Percentiles rank a stretch among this genome's conserved stretches.
phyloP scores from a whole-genome alignment of 2,329 filamentous ascomycete genomes.

The Cercospora sp. region DNA sequence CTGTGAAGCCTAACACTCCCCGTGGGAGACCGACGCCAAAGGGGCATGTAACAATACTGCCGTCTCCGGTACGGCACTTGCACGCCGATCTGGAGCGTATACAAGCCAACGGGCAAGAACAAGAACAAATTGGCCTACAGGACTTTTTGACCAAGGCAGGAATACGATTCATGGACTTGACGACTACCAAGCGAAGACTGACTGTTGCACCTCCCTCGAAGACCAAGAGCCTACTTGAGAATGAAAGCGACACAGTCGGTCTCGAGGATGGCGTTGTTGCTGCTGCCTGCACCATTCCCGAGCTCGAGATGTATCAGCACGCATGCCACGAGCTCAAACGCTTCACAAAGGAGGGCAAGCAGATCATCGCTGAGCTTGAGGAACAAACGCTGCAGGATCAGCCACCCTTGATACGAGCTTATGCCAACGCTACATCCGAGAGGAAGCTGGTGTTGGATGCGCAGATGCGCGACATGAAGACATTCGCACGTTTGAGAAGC shows the following conservation, averaged over 20 bases:
- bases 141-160: constrained; percentile 94
- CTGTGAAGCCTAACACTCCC: constrained; percentile 44
- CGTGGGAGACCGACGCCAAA: constrained; percentile 33
- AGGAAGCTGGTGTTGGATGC: constrained; percentile 88
- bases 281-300: constrained; percentile 85
- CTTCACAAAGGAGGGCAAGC: constrained; percentile 90
- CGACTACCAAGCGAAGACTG: constrained; percentile 88
- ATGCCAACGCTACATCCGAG: constrained; percentile 79
- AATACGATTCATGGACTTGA: constrained; percentile 97
- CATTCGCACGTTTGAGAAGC: constrained; percentile 81
- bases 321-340: constrained; percentile 93
- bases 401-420: constrained; percentile 86
- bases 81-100: constrained; percentile 32
- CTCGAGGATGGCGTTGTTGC: constrained; percentile 82
- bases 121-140: constrained; percentile 63
- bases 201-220: constrained; percentile 62
- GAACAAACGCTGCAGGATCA: constrained; percentile 86
- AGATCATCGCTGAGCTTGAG: constrained; percentile 88
- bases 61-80: constrained; percentile 32
- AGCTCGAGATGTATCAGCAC: constrained; percentile 92
- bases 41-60: constrained; percentile 20
- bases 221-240: constrained; percentile 42
- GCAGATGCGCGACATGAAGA: constrained; percentile 97
- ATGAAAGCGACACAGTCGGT: constrained; percentile 32
- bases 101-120: constrained; percentile 20